Percentiles rank a stretch among this genome's conserved stretches.
Evolutionary conservation across 208 protist genomes (phyloP).

Genomic region (Trichomonas vaginalis): DNA sequence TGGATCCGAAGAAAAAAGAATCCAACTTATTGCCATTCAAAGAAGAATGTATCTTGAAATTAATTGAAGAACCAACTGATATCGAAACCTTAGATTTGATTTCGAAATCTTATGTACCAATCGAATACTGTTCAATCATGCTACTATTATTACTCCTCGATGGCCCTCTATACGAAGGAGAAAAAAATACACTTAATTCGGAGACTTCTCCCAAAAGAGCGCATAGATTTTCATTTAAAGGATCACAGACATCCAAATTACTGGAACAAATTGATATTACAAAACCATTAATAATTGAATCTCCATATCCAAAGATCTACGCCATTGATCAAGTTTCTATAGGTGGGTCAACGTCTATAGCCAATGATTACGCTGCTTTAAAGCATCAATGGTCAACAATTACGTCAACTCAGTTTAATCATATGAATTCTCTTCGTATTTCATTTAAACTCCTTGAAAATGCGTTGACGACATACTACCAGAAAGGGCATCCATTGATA

Average conservation of each 20-base stretch:
- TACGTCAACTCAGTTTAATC: background rate
- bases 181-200: background rate
- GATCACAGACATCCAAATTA: background rate
- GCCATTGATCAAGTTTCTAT: background rate
- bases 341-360: background rate
- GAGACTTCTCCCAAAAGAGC: background rate
- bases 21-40: background rate
- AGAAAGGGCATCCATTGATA: background rate
- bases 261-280: background rate
- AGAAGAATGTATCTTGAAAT: background rate
- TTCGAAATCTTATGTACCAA: background rate
- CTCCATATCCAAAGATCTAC: background rate
- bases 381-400: background rate
- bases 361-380: background rate
- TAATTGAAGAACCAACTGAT: background rate
- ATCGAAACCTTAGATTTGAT: background rate
- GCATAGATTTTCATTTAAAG: too few relatives aligned
- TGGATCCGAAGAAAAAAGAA: background rate
- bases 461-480: background rate
- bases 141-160: background rate
- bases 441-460: conserved; percentile 9
- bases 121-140: background rate
- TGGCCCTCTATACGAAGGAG: background rate
- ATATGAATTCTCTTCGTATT: background rate
- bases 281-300: background rate